Evolutionary conservation across 2,329 filamentous ascomycete species (phyloP).

Genomic region (Leptographium lundbergii): DNA sequence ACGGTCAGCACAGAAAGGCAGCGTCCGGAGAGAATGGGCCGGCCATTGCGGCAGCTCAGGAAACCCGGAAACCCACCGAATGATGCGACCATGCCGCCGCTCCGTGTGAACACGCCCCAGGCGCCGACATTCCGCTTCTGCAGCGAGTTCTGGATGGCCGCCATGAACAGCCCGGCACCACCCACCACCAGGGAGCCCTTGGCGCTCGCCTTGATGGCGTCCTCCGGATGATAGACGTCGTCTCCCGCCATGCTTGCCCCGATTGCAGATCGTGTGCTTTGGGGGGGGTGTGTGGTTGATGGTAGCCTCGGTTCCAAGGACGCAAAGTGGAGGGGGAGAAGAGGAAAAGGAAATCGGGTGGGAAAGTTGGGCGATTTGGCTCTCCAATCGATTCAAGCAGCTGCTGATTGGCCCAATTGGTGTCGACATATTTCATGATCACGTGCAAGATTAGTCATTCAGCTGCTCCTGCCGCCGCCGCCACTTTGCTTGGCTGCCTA

Average conservation of each 20-base stretch:
- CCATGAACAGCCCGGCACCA: conserved; percentile 40
- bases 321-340: not conserved
- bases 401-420: conserved; percentile 9
- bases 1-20: conserved; percentile 1
- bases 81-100: conserved; percentile 58
- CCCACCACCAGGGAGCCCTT: conserved; percentile 44
- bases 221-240: conserved; percentile 26
- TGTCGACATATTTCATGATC: not conserved
- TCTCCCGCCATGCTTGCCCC: conserved; percentile 18
- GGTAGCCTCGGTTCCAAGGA: not conserved
- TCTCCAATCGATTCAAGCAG: conserved; percentile 8
- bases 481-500: not conserved
- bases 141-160: conserved; percentile 69
- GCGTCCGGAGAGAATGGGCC: not conserved
- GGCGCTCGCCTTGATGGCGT: conserved; percentile 45
- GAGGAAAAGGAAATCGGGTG: conserved; percentile 4
- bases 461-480: not conserved
- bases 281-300: not conserved
- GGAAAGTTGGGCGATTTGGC: conserved; percentile 10
- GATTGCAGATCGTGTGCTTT: conserved; percentile 4
- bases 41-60: no score
- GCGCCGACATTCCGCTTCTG: conserved; percentile 70
- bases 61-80: conserved; percentile 47
- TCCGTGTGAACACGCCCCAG: conserved; percentile 67
- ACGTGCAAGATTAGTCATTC: conserved; percentile 8